Percentiles rank a stretch among this genome's conserved stretches.
Conservation (phyloP, 805 yeast species). For the Suhomyces sp. region DNA sequence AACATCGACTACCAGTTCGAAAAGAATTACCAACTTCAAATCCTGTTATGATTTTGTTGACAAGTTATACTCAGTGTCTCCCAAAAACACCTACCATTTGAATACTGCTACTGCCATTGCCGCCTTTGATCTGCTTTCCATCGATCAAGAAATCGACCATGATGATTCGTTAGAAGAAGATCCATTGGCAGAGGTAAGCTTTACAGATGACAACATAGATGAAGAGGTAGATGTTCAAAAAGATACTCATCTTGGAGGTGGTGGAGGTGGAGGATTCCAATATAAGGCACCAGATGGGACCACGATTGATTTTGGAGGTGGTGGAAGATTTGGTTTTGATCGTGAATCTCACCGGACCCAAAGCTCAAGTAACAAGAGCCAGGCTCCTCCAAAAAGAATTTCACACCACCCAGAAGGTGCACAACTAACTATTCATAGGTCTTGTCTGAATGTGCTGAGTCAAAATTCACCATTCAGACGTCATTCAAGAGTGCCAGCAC, state of each 20-base stretch:
- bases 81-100: constrained; percentile 38
- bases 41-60: constrained; percentile 32
- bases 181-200: constrained; percentile 5
- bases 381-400: too few species aligned
- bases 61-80: constrained; percentile 40
- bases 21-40: constrained; percentile 10
- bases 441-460: too few species aligned
- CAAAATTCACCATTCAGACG: too few species aligned
- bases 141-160: constrained; percentile 6
- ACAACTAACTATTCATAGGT: too few species aligned
- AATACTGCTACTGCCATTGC: constrained; percentile 27
- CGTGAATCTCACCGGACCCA: too few species aligned
- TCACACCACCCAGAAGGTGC: too few species aligned
- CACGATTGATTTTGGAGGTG: constrained; percentile 26
- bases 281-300: constrained; percentile 26
- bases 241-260: background rate
- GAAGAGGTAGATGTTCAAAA: too few species aligned
- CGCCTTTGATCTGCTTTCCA: constrained; percentile 13
- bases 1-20: background rate
- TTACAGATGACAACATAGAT: constrained; percentile 9
- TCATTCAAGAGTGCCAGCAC: too few species aligned
- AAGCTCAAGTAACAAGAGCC: too few species aligned
- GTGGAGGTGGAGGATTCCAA: constrained; percentile 9
- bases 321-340: constrained; percentile 26
- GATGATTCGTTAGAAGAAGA: constrained; percentile 10